Conservation (phyloP, 192 early-diverging fungal genomes). For the Kickxella alabastrina region DNA sequence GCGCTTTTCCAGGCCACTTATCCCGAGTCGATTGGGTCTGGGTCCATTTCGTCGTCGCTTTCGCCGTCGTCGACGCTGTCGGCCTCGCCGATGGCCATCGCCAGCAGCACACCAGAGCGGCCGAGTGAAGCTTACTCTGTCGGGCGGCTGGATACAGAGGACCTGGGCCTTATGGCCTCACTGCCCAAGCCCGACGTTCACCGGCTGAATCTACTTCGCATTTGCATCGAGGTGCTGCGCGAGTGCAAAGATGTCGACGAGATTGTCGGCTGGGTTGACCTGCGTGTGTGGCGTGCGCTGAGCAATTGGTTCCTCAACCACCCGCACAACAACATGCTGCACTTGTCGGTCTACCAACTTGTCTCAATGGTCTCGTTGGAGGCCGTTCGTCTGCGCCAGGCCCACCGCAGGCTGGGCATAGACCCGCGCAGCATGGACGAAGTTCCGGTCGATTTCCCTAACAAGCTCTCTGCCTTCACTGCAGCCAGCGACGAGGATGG, state of each 20-base stretch:
- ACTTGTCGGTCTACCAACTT: conserved; percentile 41
- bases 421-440: conserved; percentile 1
- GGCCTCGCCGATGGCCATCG: conserved; percentile 40
- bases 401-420: conserved; percentile 12
- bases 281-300: conserved; percentile 49
- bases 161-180: conserved; percentile 26
- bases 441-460: not conserved
- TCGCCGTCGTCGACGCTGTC: conserved; percentile 51
- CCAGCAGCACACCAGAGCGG: conserved; percentile 39
- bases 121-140: conserved; percentile 5
- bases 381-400: conserved; percentile 34
- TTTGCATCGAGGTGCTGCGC: conserved; percentile 43
- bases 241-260: conserved; percentile 45
- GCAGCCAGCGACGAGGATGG: not conserved
- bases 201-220: conserved; percentile 34
- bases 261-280: conserved; percentile 44
- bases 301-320: conserved; percentile 50
- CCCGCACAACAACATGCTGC: conserved; percentile 50
- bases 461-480: not conserved
- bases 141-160: conserved; percentile 37
- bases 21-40: conserved; percentile 35
- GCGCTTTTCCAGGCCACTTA: conserved; percentile 38
- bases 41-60: conserved; percentile 46
- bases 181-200: conserved; percentile 39
- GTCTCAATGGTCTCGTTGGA: conserved; percentile 35